These are phyloP conservation scores for Leccinellum luteum DNA, from an alignment of 768 basidiomycete species.

Conservation along the genomic window DNA sequence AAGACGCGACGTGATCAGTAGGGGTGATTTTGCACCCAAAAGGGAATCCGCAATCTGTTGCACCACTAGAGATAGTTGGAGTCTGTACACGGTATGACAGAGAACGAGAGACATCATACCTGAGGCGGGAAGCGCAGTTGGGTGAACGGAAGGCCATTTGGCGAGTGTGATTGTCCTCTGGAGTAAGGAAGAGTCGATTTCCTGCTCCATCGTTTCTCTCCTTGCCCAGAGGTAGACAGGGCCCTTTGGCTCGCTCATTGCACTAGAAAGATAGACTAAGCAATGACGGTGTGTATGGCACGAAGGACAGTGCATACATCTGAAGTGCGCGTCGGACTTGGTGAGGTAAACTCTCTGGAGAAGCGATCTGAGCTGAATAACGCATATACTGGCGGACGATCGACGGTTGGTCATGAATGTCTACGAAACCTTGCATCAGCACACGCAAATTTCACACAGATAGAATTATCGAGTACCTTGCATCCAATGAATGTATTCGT, in stretches of 20 bases:
- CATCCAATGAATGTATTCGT: slow-evolving; percentile 74
- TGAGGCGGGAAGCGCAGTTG: slow-evolving; percentile 42
- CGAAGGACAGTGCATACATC: slow-evolving; percentile 41
- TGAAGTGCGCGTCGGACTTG: slow-evolving; percentile 59
- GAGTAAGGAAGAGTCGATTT: slow-evolving; percentile 43
- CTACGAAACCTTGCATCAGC: slow-evolving; percentile 30
- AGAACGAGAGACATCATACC: slow-evolving; percentile 26
- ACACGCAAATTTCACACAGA: not conserved
- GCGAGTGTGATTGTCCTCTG: slow-evolving; percentile 24
- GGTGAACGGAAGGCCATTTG: slow-evolving; percentile 56
- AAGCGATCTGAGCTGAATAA: slow-evolving; percentile 56
- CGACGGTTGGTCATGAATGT: slow-evolving; percentile 66
- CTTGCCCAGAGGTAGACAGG: slow-evolving; percentile 75
- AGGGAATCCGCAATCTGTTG: slow-evolving; percentile 48
- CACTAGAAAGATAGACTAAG: slow-evolving; percentile 36
- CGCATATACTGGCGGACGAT: slow-evolving; percentile 79
- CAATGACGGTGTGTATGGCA: not conserved
- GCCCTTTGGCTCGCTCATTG: slow-evolving; percentile 67
- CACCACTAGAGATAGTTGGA: slow-evolving; percentile 22
- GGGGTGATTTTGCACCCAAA: slow-evolving; percentile 46
- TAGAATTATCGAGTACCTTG: slow-evolving; percentile 45
- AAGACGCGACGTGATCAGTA: slow-evolving; percentile 63
- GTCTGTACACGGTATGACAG: not conserved
- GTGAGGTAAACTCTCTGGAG: slow-evolving; percentile 49
- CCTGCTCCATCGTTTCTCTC: slow-evolving; percentile 69